phyloP scores from a whole-genome alignment of 2,329 filamentous ascomycete genomes.

The Aureobasidium sp. region DNA sequence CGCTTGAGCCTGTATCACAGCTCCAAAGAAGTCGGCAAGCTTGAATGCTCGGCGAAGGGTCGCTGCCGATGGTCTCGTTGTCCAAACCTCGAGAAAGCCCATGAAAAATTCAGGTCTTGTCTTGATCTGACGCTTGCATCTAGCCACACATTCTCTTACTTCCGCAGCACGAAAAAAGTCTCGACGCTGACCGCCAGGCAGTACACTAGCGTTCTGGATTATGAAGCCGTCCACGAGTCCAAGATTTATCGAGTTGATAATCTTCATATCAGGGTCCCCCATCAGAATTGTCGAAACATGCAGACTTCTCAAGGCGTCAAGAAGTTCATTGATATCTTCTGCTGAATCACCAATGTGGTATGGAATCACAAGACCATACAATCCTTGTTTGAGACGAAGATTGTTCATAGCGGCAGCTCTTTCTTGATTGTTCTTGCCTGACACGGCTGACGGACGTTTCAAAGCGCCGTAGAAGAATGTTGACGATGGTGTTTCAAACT shows the following conservation, averaged over 20 bases:
- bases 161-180: slow-evolving; percentile 18
- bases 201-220: slow-evolving; percentile 17
- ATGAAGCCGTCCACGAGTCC: slow-evolving; percentile 18
- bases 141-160: slow-evolving; percentile 18
- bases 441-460: background rate
- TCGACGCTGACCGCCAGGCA: slow-evolving; percentile 16
- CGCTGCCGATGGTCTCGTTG: slow-evolving; percentile 16
- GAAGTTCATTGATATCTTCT: slow-evolving; percentile 10
- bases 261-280: slow-evolving; percentile 15
- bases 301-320: slow-evolving; percentile 6
- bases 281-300: slow-evolving; percentile 18
- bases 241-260: slow-evolving; percentile 17
- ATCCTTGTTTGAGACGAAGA: slow-evolving; percentile 16
- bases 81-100: slow-evolving; percentile 20
- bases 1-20: slow-evolving; percentile 13
- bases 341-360: slow-evolving; percentile 15
- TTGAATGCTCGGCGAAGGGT: slow-evolving; percentile 19
- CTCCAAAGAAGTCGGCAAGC: slow-evolving; percentile 20
- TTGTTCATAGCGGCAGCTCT: slow-evolving; percentile 12
- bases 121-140: slow-evolving; percentile 19
- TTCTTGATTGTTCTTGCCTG: background rate
- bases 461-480: slow-evolving; percentile 10
- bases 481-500: background rate
- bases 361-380: slow-evolving; percentile 17
- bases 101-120: slow-evolving; percentile 18